Evolutionary conservation across 352 stramenopile species (phyloP), one percentile per base, ranked within the genome.

Genomic region (Phytophthora tentaculata): DNA sequence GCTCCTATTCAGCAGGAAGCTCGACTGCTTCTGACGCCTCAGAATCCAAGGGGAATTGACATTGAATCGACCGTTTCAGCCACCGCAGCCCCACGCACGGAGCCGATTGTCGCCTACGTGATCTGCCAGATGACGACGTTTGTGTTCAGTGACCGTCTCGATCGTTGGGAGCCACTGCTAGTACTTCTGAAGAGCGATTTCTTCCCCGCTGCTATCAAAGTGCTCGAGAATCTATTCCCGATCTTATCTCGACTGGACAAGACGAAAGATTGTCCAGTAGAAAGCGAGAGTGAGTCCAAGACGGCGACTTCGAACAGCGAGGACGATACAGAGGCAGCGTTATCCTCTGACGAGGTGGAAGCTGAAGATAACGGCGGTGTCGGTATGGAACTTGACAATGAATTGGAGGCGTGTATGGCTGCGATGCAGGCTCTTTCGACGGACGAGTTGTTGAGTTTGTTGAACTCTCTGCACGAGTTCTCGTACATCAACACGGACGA

Each of bases 31-130:
- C 24, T 80, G 29, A 74, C 61, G 19, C 73, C 73, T 16, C 61
- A 71, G n/a, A 69, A 68, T 56, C 20, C 35, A 0, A 62, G 69
- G 69, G 52, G 17, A 35, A 54, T 50, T 16, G 73, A 67, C 24
- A 77, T 74, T 12, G 61, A 73, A 5, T 75, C 69, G 14, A 76
- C 67, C 17, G 48, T 76, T 35, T 59, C 61, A 19, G 61, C 64
- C 14, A 80, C 79, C 7, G 83, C 81, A 29, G 85, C 86, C 0
- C 82, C 80, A 60, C 82, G 79, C 44, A 90, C 84, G 0, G 86
- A 96, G 49, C 86, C 88, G 16, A 95, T 96, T 58, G 88, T 96
- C 5, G 85, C 88, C 3, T 96, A 96, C 64, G 74, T 90, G 4
- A 81, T 96, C n/a, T 95, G 86, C 37, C 88, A 96, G 64, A 78